Evolutionary conservation across 1,284 basidiomycete species (phyloP).

Genomic region (Trichosporon inkin): DNA sequence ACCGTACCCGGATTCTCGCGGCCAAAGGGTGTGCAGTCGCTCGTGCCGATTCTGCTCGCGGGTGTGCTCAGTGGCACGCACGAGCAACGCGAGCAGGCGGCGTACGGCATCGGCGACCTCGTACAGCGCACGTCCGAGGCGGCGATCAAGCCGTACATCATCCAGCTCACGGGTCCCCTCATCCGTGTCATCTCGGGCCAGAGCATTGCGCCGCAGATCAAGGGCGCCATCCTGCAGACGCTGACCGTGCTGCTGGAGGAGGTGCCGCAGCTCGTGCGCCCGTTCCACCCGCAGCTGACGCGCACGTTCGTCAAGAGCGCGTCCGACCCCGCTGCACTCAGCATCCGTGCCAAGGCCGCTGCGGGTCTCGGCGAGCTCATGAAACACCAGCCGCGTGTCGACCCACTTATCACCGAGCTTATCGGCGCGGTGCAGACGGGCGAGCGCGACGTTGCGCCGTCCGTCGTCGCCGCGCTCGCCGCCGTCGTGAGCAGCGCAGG

Average conservation of each 20-base stretch:
- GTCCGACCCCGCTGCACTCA: constrained; percentile 70
- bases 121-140: constrained; percentile 83
- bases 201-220: constrained; percentile 83
- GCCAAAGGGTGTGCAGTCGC: constrained; percentile 82
- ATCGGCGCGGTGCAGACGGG: constrained; percentile 54
- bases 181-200: constrained; percentile 88
- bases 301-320: constrained; percentile 94
- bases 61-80: constrained; percentile 58
- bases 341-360: constrained; percentile 76
- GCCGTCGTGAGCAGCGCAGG: constrained; percentile 69
- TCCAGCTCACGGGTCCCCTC: constrained; percentile 91
- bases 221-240: constrained; percentile 78
- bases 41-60: constrained; percentile 83
- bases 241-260: constrained; percentile 74
- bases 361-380: constrained; percentile 86
- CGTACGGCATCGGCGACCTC: constrained; percentile 89
- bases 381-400: constrained; percentile 66
- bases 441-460: constrained; percentile 71
- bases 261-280: constrained; percentile 86
- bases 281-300: constrained; percentile 97
- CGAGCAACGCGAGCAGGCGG: constrained; percentile 75
- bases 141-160: constrained; percentile 93
- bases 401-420: constrained; percentile 79
- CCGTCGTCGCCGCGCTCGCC: constrained; percentile 70
- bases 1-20: constrained; percentile 83